Evolutionary conservation across 371 early-diverging fungal genomes (phyloP), one percentile per base, ranked within the genome.

Genomic region (Syncephalastrum contaminatum): DNA sequence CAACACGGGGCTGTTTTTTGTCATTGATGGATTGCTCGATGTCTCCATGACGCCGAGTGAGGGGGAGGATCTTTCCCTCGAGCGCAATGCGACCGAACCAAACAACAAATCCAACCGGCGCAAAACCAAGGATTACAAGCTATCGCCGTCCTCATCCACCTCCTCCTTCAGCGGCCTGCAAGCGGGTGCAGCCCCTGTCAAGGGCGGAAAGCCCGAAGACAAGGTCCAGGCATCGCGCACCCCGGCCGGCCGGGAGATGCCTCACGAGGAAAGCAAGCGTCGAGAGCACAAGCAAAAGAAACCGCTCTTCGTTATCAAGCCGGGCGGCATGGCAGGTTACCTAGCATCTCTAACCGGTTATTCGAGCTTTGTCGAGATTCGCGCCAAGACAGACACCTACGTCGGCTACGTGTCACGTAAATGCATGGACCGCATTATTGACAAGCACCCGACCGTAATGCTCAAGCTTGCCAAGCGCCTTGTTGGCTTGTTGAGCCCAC

Each of bases 321-420:
- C 94, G 1, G 97, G 97, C 55, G 92, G 93, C 4, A 43, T 98
- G 5, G 95, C 93, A 0, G 97, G 97, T 1, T 97, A 97, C 64
- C 67, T 97, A 42, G 83, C 92, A 13, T 93, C 96, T 4, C 58
- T 98, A 46, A 95, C 94, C 2, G 95, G 94, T 16, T 89, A 92
- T 75, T 86, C 92, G 3, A 91, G 95, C 13, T 89, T 91, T 64
- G 91, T 94, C 12, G 88, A 85, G 10, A 83, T 95, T 51, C 70
- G 77, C n/a, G 93, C 95, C 12, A 82, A 88, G 39, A 91, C 89
- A 2, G 88, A 88, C 65, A 82, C 85, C 10, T 82, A 88, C 62
- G 92, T 97, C 20, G 97, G 92, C 1, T 94, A 88, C 64, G 56
- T 98, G 18, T 86, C 94, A 21, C 92, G 88, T 53, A 72, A 85